A percentile compares a stretch with the other conserved stretches of the same genome.
These are phyloP conservation scores for Leptographium lundbergii DNA, from an alignment of 2,329 filamentous ascomycete species.

Conservation along the genomic window DNA sequence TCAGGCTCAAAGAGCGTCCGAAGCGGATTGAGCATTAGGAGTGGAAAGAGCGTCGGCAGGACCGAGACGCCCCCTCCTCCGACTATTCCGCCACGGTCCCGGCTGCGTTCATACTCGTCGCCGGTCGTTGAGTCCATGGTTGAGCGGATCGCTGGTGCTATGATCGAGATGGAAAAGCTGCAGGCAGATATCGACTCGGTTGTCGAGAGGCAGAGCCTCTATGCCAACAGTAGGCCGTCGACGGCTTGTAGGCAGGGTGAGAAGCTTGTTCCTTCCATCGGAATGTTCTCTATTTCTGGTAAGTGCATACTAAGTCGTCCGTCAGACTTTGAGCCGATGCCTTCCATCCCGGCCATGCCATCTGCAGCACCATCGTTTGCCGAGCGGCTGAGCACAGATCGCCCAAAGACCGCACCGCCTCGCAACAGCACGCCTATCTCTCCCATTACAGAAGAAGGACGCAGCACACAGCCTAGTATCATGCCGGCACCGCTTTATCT, in stretches of 20 bases:
- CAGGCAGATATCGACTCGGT: conserved; percentile 47
- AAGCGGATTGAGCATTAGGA: neutral
- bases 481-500: neutral
- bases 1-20: neutral
- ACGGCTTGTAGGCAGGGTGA: conserved; percentile 31
- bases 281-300: neutral
- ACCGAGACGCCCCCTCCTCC: conserved; percentile 17
- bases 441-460: conserved; percentile 19
- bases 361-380: conserved; percentile 45
- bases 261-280: conserved; percentile 3
- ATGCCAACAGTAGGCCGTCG: conserved; percentile 38
- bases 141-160: conserved; percentile 41
- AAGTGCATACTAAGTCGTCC: neutral
- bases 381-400: conserved; percentile 38
- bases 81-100: conserved; percentile 32
- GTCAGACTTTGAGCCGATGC: conserved; percentile 38
- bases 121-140: conserved; percentile 38
- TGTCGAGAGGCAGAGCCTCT: conserved; percentile 48
- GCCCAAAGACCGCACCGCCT: conserved; percentile 21
- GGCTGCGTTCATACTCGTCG: conserved; percentile 30
- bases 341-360: conserved; percentile 43
- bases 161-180: conserved; percentile 45
- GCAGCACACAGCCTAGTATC: conserved; percentile 11
- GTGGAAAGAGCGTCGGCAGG: neutral
- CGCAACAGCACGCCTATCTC: conserved; percentile 1